Evolutionary conservation across 345 rosid genomes (phyloP).

Genomic region (Syzygium oleosum): DNA sequence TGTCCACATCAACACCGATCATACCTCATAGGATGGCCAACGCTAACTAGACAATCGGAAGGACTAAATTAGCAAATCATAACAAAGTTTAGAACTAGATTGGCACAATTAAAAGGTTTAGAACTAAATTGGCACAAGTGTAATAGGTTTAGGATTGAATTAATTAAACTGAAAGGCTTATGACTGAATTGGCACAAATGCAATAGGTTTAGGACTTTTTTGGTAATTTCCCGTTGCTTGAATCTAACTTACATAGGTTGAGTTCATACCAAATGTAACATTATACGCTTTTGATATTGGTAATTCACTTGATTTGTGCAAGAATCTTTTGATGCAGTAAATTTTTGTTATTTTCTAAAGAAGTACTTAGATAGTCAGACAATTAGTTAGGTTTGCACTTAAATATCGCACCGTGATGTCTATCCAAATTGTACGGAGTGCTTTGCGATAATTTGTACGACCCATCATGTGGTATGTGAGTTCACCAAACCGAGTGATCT

Average conservation of each 20-base stretch:
- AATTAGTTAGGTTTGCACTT: not conserved
- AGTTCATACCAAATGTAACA: not conserved
- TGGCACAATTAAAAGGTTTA: too few relatives aligned
- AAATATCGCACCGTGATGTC: not conserved
- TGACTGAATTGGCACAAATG: too few relatives aligned
- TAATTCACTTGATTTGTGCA: not conserved
- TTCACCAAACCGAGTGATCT: not conserved
- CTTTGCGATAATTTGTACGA: not conserved
- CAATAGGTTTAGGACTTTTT: too few relatives aligned
- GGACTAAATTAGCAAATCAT: too few relatives aligned
- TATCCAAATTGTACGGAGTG: not conserved
- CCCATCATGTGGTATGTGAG: not conserved
- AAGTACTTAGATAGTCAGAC: not conserved
- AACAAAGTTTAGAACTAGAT: too few relatives aligned
- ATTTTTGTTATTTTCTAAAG: not conserved
- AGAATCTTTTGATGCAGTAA: not conserved
- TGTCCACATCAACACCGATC: too few relatives aligned
- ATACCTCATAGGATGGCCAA: too few relatives aligned
- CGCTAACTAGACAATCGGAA: too few relatives aligned
- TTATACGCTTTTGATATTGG: not conserved
- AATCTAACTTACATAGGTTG: not conserved
- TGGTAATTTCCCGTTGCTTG: not conserved
- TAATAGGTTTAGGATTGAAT: too few relatives aligned
- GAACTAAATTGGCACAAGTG: too few relatives aligned
- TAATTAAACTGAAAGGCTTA: too few relatives aligned